These are phyloP conservation scores for Dissophora globulifera DNA, from an alignment of 192 early-diverging fungal genomes.

Conservation along the genomic window DNA sequence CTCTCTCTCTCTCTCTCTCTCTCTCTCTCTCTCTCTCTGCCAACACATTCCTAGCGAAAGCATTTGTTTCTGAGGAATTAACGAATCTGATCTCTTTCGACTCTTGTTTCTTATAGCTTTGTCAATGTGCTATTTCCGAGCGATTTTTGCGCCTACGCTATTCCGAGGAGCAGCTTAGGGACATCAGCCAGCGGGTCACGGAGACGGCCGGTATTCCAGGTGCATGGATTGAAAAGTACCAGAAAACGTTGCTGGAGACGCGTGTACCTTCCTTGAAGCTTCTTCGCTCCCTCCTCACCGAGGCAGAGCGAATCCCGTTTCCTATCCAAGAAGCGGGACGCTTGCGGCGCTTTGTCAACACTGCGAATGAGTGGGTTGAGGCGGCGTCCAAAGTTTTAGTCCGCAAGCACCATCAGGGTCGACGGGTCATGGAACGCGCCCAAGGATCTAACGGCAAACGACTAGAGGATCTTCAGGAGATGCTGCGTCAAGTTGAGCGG, in stretches of 20 bases:
- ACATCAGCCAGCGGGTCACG: constrained; percentile 24
- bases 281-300: constrained; percentile 52
- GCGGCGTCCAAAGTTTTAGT: constrained; percentile 53
- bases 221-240: constrained; percentile 48
- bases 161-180: constrained; percentile 54
- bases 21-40: no score
- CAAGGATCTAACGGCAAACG: constrained; percentile 34
- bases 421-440: constrained; percentile 24
- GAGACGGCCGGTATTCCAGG: constrained; percentile 43
- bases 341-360: constrained; percentile 49
- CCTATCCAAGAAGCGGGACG: constrained; percentile 48
- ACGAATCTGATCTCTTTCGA: no score
- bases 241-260: constrained; percentile 36
- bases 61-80: no score
- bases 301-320: constrained; percentile 54
- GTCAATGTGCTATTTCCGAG: constrained; percentile 43
- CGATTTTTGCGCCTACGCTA: constrained; percentile 48
- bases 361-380: constrained; percentile 58
- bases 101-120: no score
- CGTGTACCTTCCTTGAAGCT: constrained; percentile 53
- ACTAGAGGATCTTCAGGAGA: constrained; percentile 43
- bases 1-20: no score
- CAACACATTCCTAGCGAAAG: no score
- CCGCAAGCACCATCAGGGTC: constrained; percentile 54
- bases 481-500: constrained; percentile 37